phyloP scores from a whole-genome alignment of 768 basidiomycete species.

The Tricholoma furcatifolium region DNA sequence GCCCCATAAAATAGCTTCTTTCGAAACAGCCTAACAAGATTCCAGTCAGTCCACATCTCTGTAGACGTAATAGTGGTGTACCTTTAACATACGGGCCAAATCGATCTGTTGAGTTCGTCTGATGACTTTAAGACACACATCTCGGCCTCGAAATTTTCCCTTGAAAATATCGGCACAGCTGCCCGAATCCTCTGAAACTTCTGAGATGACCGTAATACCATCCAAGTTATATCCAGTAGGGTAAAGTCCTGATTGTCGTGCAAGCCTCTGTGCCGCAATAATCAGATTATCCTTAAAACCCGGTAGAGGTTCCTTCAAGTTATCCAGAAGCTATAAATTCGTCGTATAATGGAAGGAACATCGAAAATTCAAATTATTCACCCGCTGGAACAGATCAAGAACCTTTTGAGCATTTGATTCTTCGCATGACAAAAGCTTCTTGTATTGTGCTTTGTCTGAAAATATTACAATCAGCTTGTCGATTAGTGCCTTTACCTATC shows the following conservation, averaged over 20 bases:
- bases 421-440: neutral
- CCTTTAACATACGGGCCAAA: neutral
- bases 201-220: neutral
- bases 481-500: no score
- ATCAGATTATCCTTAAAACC: slow-evolving; percentile 2
- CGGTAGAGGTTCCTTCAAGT: slow-evolving; percentile 4
- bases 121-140: neutral
- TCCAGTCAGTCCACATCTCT: neutral
- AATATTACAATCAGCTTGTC: neutral
- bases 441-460: neutral
- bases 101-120: neutral
- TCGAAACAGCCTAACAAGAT: slow-evolving; percentile 3
- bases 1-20: slow-evolving; percentile 20
- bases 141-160: neutral
- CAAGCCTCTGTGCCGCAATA: slow-evolving; percentile 5
- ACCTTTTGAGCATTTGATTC: neutral
- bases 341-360: no score
- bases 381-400: slow-evolving; percentile 9
- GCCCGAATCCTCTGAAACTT: neutral
- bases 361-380: neutral
- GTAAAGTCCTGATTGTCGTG: neutral
- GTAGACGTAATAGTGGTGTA: neutral
- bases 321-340: slow-evolving; percentile 4
- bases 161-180: slow-evolving; percentile 1
- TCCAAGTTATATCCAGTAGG: neutral